Evolutionary conservation across 331 rosid species (phyloP).

Genomic region (Malus hybrid): DNA sequence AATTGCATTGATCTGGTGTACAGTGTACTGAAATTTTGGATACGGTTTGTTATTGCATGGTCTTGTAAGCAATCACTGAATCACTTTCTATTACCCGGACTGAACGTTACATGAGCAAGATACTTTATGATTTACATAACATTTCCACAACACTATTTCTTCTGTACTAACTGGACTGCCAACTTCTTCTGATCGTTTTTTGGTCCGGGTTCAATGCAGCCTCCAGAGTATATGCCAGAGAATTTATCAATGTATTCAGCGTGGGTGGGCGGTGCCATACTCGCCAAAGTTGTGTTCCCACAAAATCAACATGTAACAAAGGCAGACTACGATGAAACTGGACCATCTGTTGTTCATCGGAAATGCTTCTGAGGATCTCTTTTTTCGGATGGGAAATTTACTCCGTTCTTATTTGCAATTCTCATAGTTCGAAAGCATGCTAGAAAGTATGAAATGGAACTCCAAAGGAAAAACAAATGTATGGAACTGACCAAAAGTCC

Average conservation of each 20-base stretch:
- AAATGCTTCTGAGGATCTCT: slow-evolving; percentile 64
- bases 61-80: too few relatives aligned
- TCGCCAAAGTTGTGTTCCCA: slow-evolving; percentile 97
- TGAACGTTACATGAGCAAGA: not conserved
- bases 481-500: too few relatives aligned
- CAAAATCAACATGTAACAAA: slow-evolving; percentile 95
- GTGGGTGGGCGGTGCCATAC: slow-evolving; percentile 99
- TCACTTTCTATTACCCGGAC: too few relatives aligned
- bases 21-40: too few relatives aligned
- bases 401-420: too few relatives aligned
- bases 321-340: slow-evolving; percentile 93
- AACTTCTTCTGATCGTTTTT: not conserved
- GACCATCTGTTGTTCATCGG: slow-evolving; percentile 89
- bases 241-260: slow-evolving; percentile 82
- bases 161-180: not conserved
- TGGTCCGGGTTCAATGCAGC: slow-evolving; percentile 30
- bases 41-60: too few relatives aligned
- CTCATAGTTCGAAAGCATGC: too few relatives aligned
- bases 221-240: slow-evolving; percentile 99
- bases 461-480: too few relatives aligned
- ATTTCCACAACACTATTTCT: not conserved
- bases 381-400: too few relatives aligned
- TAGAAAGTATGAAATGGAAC: too few relatives aligned
- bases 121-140: not conserved
- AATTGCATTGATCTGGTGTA: too few relatives aligned